Evolutionary conservation across 441 rosid genomes (phyloP).

Genomic region (Syzygium malaccense): DNA sequence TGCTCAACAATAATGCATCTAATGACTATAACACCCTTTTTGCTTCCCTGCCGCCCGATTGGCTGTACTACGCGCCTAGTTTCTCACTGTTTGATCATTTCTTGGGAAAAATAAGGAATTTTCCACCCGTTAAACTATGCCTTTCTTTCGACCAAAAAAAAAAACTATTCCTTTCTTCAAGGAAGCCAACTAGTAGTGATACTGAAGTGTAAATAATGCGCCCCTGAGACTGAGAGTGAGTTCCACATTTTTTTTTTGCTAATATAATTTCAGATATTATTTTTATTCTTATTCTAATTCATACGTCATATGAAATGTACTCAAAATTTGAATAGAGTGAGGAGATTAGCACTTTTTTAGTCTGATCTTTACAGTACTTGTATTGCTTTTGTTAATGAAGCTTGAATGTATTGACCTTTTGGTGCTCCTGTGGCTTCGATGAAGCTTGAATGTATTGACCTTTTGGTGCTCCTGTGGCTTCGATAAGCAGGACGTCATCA

Average conservation of each 20-base stretch:
- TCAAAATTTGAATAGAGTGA: background rate
- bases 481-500: background rate
- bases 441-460: background rate
- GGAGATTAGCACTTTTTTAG: background rate
- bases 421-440: background rate
- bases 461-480: background rate
- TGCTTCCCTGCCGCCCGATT: conserved; percentile 8
- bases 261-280: too few relatives aligned
- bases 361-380: background rate
- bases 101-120: background rate
- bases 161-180: background rate
- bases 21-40: conserved; percentile 41
- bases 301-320: background rate
- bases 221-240: background rate
- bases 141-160: background rate
- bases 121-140: background rate
- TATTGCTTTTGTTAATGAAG: background rate
- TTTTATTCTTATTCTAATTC: background rate
- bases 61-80: background rate
- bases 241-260: background rate
- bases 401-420: background rate
- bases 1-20: conserved; percentile 23
- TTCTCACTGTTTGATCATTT: background rate
- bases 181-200: conserved; percentile 1
- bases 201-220: conserved; percentile 7